Conservation (phyloP, 2,329 filamentous ascomycete species). For the Elsinoe ampelina region DNA sequence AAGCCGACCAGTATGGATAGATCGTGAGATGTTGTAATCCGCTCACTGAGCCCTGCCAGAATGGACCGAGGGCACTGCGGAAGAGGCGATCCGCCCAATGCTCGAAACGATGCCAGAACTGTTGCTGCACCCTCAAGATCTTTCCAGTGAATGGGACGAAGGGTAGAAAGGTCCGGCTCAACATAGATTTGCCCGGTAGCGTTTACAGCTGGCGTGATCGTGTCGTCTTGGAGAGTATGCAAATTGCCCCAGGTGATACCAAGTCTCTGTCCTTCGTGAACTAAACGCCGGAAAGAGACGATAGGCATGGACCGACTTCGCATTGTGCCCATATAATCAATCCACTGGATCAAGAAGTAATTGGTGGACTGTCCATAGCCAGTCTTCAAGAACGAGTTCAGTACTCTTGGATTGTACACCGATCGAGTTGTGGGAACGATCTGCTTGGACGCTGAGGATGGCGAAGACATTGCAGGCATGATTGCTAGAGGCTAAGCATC, state of each 20-base stretch:
- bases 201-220: slow-evolving; percentile 43
- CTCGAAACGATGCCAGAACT: slow-evolving; percentile 57
- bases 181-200: slow-evolving; percentile 58
- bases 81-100: slow-evolving; percentile 44
- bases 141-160: slow-evolving; percentile 44
- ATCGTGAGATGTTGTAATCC: slow-evolving; percentile 42
- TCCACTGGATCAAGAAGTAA: slow-evolving; percentile 60
- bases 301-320: slow-evolving; percentile 61
- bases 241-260: slow-evolving; percentile 57
- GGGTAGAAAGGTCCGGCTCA: slow-evolving; percentile 54
- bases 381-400: slow-evolving; percentile 24
- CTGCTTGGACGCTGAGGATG: not conserved
- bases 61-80: slow-evolving; percentile 50
- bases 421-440: not conserved
- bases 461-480: not conserved
- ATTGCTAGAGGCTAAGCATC: slow-evolving; percentile 6
- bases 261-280: slow-evolving; percentile 33
- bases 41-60: slow-evolving; percentile 40
- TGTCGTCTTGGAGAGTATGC: slow-evolving; percentile 60
- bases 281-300: slow-evolving; percentile 31
- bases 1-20: slow-evolving; percentile 63
- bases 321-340: slow-evolving; percentile 64
- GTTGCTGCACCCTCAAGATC: slow-evolving; percentile 48
- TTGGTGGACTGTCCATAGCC: slow-evolving; percentile 8
- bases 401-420: not conserved